Base-by-base conservation (phyloP, 768 basidiomycete species). In the Gloeopeniophorella convolvens region DNA sequence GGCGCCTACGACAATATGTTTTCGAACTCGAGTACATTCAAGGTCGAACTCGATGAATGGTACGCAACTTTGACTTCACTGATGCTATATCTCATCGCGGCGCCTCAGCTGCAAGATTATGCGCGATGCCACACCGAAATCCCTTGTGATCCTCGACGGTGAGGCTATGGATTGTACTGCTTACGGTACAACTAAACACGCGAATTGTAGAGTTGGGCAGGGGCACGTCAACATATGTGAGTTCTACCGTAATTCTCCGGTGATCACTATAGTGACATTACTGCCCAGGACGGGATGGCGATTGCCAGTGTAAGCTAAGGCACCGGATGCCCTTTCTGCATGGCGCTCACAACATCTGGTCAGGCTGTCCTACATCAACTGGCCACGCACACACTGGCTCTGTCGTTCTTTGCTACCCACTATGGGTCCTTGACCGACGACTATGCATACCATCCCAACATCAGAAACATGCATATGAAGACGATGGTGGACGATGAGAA, bases 1-100 rank as follows among this genome's bases (percentile, higher is more conserved):
- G 96, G 96, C 9, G 96, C 96, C 3, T 96, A 97, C 63, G 95
- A 98, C 62, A 93, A 93, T 62, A 92, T 95, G 87, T 94, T 93
- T 66, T 84, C 88, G 2, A 83, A 90, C 59, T 79, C 92, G 1
- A 92, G 90, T 67, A 97, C 95, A 0, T 99, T 98, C 78, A 96
- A 97, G 65, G 96, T 99, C 18, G 96, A 99, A 64, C 72, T 99
- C 49, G 96, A 98, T 64, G 96, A 99, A 78, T 91, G 91, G 91
- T 92, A 59, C 34, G 54, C 39, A 4, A 10, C 26, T n/a, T 2
- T 32, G 35, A 20, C 7, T 15, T 27, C 3, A 9, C 18, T 20
- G 7, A 7, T 21, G 10, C 30, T 24, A 42, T 20, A n/a, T 24
- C 26, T 8, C 12, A 4, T 40, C 48, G 39, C 48, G 27, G 18